These are phyloP conservation scores for Saccharomyces pastorianus DNA, from an alignment of 1,139 yeast species.

Conservation along the genomic window DNA sequence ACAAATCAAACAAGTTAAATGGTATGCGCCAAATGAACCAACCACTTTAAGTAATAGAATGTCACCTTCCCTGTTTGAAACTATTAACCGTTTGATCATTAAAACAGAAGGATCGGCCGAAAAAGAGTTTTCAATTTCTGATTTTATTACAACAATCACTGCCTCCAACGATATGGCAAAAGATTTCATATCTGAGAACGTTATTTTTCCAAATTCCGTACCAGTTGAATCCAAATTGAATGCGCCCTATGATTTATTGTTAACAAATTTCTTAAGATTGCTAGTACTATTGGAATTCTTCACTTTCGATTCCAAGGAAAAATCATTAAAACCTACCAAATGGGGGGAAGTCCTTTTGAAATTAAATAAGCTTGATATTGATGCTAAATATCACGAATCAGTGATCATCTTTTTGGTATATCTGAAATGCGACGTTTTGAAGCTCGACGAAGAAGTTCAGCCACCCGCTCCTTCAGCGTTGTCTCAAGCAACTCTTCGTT, in stretches of 20 bases:
- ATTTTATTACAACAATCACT: constrained; percentile 23
- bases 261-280: constrained; percentile 54
- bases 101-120: constrained; percentile 23
- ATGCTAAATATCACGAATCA: constrained; percentile 30
- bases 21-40: constrained; percentile 46
- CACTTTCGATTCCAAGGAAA: constrained; percentile 33
- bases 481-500: constrained; percentile 29
- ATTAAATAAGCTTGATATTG: constrained; percentile 30
- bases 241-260: constrained; percentile 45
- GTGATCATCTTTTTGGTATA: constrained; percentile 43
- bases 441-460: constrained; percentile 31
- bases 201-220: constrained; percentile 32
- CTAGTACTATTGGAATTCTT: constrained; percentile 51
- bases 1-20: constrained; percentile 48
- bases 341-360: constrained; percentile 50
- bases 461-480: constrained; percentile 27
- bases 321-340: constrained; percentile 38
- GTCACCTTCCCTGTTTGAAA: constrained; percentile 40
- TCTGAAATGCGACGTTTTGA: constrained; percentile 35
- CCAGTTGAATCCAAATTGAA: constrained; percentile 31
- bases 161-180: constrained; percentile 21
- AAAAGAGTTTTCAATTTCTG: constrained; percentile 22
- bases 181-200: constrained; percentile 35
- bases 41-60: constrained; percentile 46
- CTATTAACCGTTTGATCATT: constrained; percentile 35